A percentile compares a stretch with the other conserved stretches of the same genome.
These are phyloP conservation scores for Epichloe coenophiala DNA, from an alignment of 2,329 filamentous ascomycete species.

Conservation along the genomic window DNA sequence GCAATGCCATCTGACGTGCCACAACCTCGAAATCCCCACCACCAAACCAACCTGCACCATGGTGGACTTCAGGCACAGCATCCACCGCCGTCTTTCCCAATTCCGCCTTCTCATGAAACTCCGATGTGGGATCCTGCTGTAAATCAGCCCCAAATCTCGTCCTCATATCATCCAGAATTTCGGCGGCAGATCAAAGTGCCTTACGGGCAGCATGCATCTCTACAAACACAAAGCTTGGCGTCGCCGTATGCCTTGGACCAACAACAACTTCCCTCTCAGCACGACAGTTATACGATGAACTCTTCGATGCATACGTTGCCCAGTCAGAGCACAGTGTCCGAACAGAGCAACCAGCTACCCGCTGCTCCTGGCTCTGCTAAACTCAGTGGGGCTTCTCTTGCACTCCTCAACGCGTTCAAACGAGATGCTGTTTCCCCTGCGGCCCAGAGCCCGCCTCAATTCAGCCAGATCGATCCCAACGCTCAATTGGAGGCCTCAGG, in stretches of 20 bases:
- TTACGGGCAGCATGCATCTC: slow-evolving; percentile 38
- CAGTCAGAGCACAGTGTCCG: not conserved
- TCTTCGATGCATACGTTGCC: not conserved
- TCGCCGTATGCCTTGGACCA: slow-evolving; percentile 26
- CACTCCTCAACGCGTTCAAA: slow-evolving; percentile 32
- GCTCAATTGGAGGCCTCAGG: not conserved
- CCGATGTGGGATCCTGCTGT: slow-evolving; percentile 8
- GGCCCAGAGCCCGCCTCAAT: not conserved
- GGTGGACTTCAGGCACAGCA: slow-evolving; percentile 19
- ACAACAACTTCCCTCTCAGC: slow-evolving; percentile 6
- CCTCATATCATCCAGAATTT: slow-evolving; percentile 8
- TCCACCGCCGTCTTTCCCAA: slow-evolving; percentile 19
- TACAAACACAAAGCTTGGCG: slow-evolving; percentile 40
- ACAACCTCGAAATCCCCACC: slow-evolving; percentile 44
- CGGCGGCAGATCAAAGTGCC: slow-evolving; percentile 14
- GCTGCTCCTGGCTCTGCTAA: slow-evolving; percentile 11
- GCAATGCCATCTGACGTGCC: slow-evolving; percentile 34
- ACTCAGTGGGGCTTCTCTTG: slow-evolving; percentile 28
- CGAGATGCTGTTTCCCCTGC: slow-evolving; percentile 10
- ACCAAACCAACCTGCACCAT: slow-evolving; percentile 34
- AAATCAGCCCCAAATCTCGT: slow-evolving; percentile 7
- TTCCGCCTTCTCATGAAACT: slow-evolving; percentile 10
- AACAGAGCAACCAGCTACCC: slow-evolving; percentile 3
- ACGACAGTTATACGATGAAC: not conserved
- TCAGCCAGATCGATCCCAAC: not conserved